Percentiles rank a stretch among this genome's conserved stretches.
Evolutionary conservation across 805 yeast species (phyloP).

Genomic region (Spathaspora sp.): DNA sequence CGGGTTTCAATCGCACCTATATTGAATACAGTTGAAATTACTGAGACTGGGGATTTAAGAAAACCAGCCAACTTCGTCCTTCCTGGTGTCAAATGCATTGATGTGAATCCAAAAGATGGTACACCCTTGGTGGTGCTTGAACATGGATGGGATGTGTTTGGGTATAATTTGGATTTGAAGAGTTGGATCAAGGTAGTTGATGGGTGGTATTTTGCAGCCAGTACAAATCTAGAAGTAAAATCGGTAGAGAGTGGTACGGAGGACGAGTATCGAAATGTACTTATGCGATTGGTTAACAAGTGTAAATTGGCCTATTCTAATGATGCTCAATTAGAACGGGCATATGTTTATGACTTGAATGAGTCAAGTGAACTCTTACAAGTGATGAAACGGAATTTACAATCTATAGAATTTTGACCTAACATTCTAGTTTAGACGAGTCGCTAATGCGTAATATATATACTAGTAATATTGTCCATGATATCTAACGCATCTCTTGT

Average conservation of each 20-base stretch:
- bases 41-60: slow-evolving; percentile 6
- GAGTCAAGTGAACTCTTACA: neutral
- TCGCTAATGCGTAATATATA: too few species aligned
- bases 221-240: neutral
- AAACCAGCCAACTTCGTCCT: slow-evolving; percentile 6
- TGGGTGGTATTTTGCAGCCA: slow-evolving; percentile 30
- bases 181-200: slow-evolving; percentile 50
- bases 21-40: slow-evolving; percentile 31
- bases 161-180: slow-evolving; percentile 37
- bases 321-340: slow-evolving; percentile 1
- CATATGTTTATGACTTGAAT: slow-evolving; percentile 3
- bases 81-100: slow-evolving; percentile 22
- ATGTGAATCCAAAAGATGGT: slow-evolving; percentile 34
- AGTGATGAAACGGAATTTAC: neutral
- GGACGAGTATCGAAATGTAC: neutral
- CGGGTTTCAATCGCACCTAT: slow-evolving; percentile 54
- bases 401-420: neutral
- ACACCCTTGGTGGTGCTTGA: slow-evolving; percentile 40
- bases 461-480: too few species aligned
- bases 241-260: neutral
- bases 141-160: slow-evolving; percentile 32
- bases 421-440: too few species aligned
- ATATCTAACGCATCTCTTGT: too few species aligned
- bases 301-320: slow-evolving; percentile 1
- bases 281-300: slow-evolving; percentile 3